Base-by-base conservation (phyloP, 371 early-diverging fungal genomes). In the Circinella minor region DNA sequence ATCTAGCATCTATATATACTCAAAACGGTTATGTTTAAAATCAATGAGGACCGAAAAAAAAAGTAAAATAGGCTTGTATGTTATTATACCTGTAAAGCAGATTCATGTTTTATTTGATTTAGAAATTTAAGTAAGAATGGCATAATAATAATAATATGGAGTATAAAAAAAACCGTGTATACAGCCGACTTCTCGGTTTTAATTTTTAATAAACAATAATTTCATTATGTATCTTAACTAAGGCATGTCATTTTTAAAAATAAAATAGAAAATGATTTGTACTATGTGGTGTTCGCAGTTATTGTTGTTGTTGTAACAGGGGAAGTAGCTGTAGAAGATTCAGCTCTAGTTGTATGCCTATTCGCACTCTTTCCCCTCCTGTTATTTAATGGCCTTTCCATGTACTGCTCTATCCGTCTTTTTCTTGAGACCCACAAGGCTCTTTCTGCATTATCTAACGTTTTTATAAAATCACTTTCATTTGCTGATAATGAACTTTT, bases 21-120 rank as follows among this genome's bases (percentile, higher is more conserved):
- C 27, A 27, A 27, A 27, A 27, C 0, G 1, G 2, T 27, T 27
- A 27, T 27, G 27, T 27, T 27, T 27, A 27, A 27, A 27, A 27
- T 27, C 27, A 27, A 27, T 27, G 27, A 27, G 2, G 27, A 27
- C 27, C 27, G 2, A 27, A 27, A 27, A 27, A 27, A 27, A 27
- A 27, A 27, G 27, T 27, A 27, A 27, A 27, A 27, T 27, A 27
- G 27, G 27, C 27, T 27, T 27, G 27, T 27, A 54, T 54, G 6
- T 6, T 54, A 38, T 4, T 46, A 27, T 65, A 72, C 73, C 13
- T 61, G 57, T n/a, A 72, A 55, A 9, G 62, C 73, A 54, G 73
- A 72, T 54, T 68, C 68, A 55, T 68, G 69, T 63, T 72, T 65
- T 60, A 72, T 54, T n/a, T 63, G 68, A 65, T 65, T 68, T 10